Evolutionary conservation across 2,329 filamentous ascomycete species (phyloP), one percentile per base, ranked within the genome.

Genomic region (Fusarium anguioides): DNA sequence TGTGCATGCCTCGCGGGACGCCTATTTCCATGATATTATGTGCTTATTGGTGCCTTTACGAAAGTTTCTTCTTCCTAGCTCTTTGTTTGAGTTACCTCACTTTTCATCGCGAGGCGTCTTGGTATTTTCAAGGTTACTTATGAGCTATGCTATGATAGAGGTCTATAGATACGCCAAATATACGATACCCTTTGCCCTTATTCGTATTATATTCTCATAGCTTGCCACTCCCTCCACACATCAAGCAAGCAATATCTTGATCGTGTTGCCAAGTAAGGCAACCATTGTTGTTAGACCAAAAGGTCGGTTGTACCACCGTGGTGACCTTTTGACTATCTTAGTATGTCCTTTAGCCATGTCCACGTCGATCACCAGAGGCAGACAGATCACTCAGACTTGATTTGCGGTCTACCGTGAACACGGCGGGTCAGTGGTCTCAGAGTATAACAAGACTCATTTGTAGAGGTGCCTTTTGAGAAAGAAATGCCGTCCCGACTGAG

Each of bases 41-140:
- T 27, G n/a, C 23, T 27, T 21, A 24, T 49, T 49, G 53, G 46
- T 10, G 26, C 15, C 18, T 31, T 10, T 24, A 27, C n/a, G 18
- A 41, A 12, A 20, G n/a, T 41, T 36, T 11, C 35, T 49, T 20
- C n/a, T n/a, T 8, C 42, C 35, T 39, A 17, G 14, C 14, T 41
- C 14, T 27, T 31, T 27, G 20, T 27, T 29, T 17, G 45, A 15
- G 18, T 24, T 26, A 18, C 26, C 26, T 44, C 17, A 27, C 18
- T 27, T 33, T 31, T 45, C 68, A 71, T 71, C 41, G 68, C 55
- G 48, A 51, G 68, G 68, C 46, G 68, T 67, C 59, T 59, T 48
- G 46, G 37, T 54, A 44, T 29, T 44, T 47, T 24, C 21, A 18
- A 57, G 21, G 23, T 26, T 40, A 36, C 15, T 63, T 33, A 47